Conservation (phyloP, 495 filamentous ascomycete species). For the Chaetomium cochliodes region DNA sequence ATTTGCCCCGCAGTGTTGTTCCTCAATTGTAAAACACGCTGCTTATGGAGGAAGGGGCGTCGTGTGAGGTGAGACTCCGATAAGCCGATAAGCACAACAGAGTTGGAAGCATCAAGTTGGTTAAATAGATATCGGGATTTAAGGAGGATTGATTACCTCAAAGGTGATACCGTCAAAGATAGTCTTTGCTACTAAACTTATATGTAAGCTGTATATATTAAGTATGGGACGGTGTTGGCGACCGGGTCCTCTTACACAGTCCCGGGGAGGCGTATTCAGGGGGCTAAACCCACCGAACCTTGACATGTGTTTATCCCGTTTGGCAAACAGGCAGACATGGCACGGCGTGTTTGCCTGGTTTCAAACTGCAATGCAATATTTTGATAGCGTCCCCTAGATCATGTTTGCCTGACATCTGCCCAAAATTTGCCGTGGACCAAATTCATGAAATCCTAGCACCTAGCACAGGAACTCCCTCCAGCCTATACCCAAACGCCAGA, state of each 20-base stretch:
- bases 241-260: too few species aligned
- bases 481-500: conserved; percentile 15
- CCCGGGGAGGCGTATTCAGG: too few species aligned
- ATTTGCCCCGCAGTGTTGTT: conserved; percentile 18
- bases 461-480: not conserved
- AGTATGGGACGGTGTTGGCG: too few species aligned
- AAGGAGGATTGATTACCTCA: not conserved
- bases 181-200: too few species aligned
- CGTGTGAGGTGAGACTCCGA: conserved; percentile 5
- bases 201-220: too few species aligned
- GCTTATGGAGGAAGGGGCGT: conserved; percentile 15
- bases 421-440: not conserved
- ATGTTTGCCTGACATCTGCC: not conserved
- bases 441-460: not conserved
- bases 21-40: conserved; percentile 9
- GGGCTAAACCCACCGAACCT: too few species aligned
- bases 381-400: too few species aligned
- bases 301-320: too few species aligned
- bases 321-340: too few species aligned
- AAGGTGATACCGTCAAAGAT: not conserved
- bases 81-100: not conserved
- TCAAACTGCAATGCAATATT: too few species aligned
- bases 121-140: not conserved
- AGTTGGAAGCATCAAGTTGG: not conserved
- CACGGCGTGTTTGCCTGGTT: too few species aligned